A percentile compares a stretch with the other conserved stretches of the same genome.
Conservation (phyloP, 495 filamentous ascomycete genomes). For the Penicillium flavigenum region DNA sequence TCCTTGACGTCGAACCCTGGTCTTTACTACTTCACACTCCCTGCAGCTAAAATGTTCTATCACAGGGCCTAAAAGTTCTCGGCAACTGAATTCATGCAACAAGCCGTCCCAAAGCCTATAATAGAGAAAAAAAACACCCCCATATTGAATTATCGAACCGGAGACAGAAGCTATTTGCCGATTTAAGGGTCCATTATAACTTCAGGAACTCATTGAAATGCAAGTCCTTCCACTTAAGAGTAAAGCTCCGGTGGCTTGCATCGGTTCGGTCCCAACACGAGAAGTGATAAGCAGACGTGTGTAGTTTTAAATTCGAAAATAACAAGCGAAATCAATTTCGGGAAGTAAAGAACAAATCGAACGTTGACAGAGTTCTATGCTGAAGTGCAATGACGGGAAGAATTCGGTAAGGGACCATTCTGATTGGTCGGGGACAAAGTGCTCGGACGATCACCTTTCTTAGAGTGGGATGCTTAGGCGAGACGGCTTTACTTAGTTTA, state of each 20-base stretch:
- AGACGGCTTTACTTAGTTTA: slow-evolving; percentile 22
- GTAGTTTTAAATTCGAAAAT: no score
- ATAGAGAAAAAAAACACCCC: no score
- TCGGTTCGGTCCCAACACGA: background rate
- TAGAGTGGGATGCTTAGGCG: slow-evolving; percentile 47
- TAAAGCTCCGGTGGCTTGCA: background rate
- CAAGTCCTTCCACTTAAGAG: background rate
- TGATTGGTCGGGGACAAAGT: slow-evolving; percentile 36
- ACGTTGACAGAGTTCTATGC: background rate
- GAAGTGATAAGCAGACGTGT: no score
- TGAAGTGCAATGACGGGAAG: slow-evolving; percentile 8
- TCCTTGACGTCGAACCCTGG: background rate
- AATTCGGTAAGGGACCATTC: slow-evolving; percentile 37
- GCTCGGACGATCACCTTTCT: slow-evolving; percentile 38
- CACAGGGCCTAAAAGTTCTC: background rate
- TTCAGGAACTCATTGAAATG: background rate
- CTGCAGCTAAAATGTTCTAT: background rate
- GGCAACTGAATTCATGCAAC: slow-evolving; percentile 13
- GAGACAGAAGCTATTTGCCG: background rate
- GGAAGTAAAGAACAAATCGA: slow-evolving; percentile 5
- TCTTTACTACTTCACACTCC: background rate
- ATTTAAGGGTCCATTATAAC: background rate
- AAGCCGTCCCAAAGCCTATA: background rate
- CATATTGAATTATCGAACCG: no score
- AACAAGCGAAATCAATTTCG: background rate